These are phyloP conservation scores for Brassica napus DNA, from an alignment of 345 rosid genomes.

Conservation along the genomic window Da-Ae NC_063445.1:19031001-19031500, in stretches of 20 bases:
- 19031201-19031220: constrained; percentile 44
- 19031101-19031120: background rate
- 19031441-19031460: constrained; percentile 93
- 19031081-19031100: constrained; percentile 21
- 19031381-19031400: background rate
- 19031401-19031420: constrained; percentile 17
- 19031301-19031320: constrained; percentile 89
- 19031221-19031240: background rate
- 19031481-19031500: constrained; percentile 71
- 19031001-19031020: background rate
- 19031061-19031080: constrained; percentile 40
- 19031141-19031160: constrained; percentile 21
- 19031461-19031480: constrained; percentile 80
- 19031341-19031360: constrained; percentile 55
- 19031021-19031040: constrained; percentile 30
- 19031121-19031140: background rate
- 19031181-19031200: constrained; percentile 67
- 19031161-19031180: constrained; percentile 27
- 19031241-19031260: background rate
- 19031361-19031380: background rate
- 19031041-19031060: constrained; percentile 25
- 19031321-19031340: constrained; percentile 59
- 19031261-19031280: constrained; percentile 43
- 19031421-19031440: constrained; percentile 64
- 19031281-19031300: constrained; percentile 86